Conservation (phyloP, 345 rosid species). For the Lepidium sativum region DNA sequence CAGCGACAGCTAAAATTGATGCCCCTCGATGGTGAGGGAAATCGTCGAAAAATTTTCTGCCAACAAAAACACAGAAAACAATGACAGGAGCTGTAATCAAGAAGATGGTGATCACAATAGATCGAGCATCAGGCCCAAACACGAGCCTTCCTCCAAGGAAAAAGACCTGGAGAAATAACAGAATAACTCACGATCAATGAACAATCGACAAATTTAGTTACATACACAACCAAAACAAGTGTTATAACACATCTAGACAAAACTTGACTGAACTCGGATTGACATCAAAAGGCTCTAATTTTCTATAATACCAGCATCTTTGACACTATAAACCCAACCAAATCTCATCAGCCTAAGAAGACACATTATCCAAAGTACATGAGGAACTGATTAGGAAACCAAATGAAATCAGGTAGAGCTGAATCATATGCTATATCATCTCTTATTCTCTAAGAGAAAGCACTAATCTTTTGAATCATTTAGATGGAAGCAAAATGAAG, state of each 20-base stretch:
- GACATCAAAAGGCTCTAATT: not conserved
- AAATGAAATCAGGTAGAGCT: not conserved
- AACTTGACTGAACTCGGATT: not conserved
- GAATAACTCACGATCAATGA: too few relatives aligned
- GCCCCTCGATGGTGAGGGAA: constrained; percentile 64
- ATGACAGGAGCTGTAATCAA: constrained; percentile 65
- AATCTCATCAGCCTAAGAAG: not conserved
- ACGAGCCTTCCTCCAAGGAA: constrained; percentile 67
- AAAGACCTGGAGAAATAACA: constrained; percentile 50
- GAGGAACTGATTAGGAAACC: not conserved
- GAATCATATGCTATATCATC: not conserved
- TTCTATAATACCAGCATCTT: not conserved
- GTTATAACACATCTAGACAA: not conserved
- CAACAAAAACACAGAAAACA: constrained; percentile 75
- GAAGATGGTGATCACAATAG: constrained; percentile 49
- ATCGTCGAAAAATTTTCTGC: constrained; percentile 54
- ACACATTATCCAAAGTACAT: not conserved
- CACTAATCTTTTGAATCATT: not conserved
- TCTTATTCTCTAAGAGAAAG: not conserved
- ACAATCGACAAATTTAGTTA: not conserved
- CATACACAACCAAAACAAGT: not conserved
- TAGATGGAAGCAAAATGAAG: not conserved
- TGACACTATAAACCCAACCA: not conserved
- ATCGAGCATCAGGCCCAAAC: constrained; percentile 91
- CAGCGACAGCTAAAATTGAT: constrained; percentile 42